Conservation (phyloP, 257 asterid genomes). For the Petunia secreta region DNA sequence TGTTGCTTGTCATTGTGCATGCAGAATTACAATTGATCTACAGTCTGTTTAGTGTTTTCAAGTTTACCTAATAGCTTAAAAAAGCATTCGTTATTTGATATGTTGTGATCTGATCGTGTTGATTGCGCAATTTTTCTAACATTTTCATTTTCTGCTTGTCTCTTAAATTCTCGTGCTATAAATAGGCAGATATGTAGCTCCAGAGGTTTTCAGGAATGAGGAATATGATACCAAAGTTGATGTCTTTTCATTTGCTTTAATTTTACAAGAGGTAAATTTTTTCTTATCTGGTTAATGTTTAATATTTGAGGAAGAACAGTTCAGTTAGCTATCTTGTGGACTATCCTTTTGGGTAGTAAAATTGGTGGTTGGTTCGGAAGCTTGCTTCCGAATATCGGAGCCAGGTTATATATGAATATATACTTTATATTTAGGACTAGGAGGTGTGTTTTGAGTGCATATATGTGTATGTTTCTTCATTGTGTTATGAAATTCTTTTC, state of each 20-base stretch:
- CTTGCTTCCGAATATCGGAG: no score
- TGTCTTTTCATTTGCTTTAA: constrained; percentile 90
- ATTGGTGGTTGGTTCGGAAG: no score
- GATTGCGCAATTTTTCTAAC: background rate
- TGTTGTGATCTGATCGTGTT: constrained; percentile 7
- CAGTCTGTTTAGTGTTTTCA: background rate
- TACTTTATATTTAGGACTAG: no score
- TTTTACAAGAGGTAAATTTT: constrained; percentile 79
- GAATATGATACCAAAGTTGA: constrained; percentile 96
- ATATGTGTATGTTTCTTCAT: no score
- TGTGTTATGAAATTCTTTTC: no score
- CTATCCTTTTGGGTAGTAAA: no score
- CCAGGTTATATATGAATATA: no score
- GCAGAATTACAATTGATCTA: background rate
- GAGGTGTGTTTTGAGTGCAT: no score
- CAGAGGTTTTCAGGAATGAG: constrained; percentile 82
- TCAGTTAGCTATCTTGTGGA: no score
- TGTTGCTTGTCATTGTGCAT: background rate
- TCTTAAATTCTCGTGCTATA: constrained; percentile 22
- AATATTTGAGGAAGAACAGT: background rate
- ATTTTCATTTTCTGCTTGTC: background rate
- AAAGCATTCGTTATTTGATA: background rate
- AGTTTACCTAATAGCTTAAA: background rate
- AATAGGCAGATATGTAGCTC: constrained; percentile 92
- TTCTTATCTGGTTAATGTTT: background rate